These are phyloP conservation scores for Epichloe gansuensis DNA, from an alignment of 2,329 filamentous ascomycete species.

Conservation along the genomic window DNA sequence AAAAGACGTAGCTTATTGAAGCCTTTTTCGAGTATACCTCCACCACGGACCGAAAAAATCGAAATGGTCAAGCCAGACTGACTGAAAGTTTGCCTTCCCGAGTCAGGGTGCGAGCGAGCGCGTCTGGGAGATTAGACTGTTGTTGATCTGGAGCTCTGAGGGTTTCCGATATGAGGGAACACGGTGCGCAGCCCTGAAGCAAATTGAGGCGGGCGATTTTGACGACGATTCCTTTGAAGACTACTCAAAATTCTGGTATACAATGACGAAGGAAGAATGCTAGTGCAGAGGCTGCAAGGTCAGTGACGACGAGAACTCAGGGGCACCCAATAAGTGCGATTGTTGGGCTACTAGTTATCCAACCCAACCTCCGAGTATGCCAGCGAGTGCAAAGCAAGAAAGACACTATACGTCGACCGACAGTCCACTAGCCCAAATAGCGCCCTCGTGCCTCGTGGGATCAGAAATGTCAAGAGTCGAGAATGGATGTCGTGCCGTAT, in stretches of 20 bases:
- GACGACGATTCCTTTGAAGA: too few species aligned
- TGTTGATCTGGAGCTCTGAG: neutral
- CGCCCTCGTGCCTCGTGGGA: neutral
- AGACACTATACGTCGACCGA: neutral
- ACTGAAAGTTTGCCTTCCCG: neutral
- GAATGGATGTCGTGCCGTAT: neutral
- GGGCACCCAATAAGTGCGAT: too few species aligned
- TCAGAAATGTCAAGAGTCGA: neutral
- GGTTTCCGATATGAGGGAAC: too few species aligned
- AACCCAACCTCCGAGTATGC: too few species aligned
- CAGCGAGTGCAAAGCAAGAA: neutral
- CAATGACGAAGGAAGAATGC: too few species aligned
- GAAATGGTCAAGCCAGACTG: neutral
- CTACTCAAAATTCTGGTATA: too few species aligned
- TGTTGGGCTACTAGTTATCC: too few species aligned
- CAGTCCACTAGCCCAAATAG: neutral
- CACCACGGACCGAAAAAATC: neutral
- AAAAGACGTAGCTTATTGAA: slow-evolving; percentile 3
- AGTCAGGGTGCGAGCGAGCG: neutral
- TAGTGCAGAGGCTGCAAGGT: too few species aligned
- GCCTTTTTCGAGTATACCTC: neutral
- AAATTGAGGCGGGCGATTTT: too few species aligned
- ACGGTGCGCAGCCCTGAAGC: too few species aligned
- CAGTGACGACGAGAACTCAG: too few species aligned
- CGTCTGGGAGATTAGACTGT: neutral